Evolutionary conservation across 2,329 filamentous ascomycete genomes (phyloP).

Genomic region (Lachnellula subtilissima): DNA sequence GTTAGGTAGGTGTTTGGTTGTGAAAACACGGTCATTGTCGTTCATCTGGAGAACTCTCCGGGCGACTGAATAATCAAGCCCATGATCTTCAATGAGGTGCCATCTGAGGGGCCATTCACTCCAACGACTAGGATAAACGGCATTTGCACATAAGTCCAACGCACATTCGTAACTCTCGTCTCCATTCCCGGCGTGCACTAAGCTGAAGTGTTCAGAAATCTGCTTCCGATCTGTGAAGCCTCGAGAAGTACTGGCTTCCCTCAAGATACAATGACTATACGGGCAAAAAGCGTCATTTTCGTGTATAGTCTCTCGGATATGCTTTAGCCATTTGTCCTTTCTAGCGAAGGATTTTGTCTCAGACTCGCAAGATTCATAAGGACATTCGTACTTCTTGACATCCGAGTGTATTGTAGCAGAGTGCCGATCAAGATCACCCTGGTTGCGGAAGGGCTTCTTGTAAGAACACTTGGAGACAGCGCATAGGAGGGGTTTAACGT

Average conservation of each 20-base stretch:
- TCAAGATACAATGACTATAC: slow-evolving; percentile 1
- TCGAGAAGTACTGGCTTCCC: not conserved
- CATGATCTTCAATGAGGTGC: not conserved
- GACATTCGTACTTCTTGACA: not conserved
- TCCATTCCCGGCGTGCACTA: not conserved
- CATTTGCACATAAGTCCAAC: slow-evolving; percentile 2
- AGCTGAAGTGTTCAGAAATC: slow-evolving; percentile 3
- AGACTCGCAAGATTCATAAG: slow-evolving; percentile 5
- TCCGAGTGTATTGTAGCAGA: not conserved
- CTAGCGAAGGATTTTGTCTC: slow-evolving; percentile 3
- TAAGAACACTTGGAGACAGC: not conserved
- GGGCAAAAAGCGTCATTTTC: slow-evolving; percentile 12
- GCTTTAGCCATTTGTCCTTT: slow-evolving; percentile 13
- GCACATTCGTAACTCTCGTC: not conserved
- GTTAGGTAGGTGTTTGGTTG: not conserved
- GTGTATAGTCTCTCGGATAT: slow-evolving; percentile 11
- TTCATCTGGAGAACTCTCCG: not conserved
- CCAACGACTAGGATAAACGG: not conserved
- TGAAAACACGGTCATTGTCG: not conserved
- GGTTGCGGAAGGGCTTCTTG: slow-evolving; percentile 6
- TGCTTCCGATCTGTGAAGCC: slow-evolving; percentile 3
- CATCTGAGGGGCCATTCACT: not conserved
- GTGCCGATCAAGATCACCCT: slow-evolving; percentile 4
- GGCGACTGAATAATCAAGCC: not conserved
- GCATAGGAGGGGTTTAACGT: slow-evolving; percentile 2